Conservation (phyloP, 139 green algal genomes). For the Trebouxia sp. region DNA sequence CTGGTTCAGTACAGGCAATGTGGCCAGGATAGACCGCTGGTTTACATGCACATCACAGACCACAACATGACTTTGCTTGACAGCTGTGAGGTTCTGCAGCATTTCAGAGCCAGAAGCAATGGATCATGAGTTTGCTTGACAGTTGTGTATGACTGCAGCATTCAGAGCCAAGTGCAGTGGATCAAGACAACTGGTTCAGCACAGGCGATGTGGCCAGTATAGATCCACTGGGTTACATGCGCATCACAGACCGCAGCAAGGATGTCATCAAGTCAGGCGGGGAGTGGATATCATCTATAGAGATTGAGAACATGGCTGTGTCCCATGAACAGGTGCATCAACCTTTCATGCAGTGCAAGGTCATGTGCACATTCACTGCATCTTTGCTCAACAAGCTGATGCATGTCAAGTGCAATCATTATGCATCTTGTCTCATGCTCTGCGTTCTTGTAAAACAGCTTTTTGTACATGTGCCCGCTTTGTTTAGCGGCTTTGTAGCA, state of each 20-base stretch:
- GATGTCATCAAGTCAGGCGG: conserved; percentile 86
- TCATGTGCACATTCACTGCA: background rate
- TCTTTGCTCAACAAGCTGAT: background rate
- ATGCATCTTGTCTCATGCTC: no score
- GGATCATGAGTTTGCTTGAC: background rate
- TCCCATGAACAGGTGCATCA: conserved; percentile 32
- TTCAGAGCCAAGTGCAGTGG: background rate
- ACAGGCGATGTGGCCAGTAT: conserved; percentile 73
- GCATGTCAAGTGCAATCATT: background rate
- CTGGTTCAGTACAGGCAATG: conserved; percentile 42
- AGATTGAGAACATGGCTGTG: conserved; percentile 62
- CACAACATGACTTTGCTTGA: conserved; percentile 85
- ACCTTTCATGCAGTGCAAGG: background rate
- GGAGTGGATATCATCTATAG: conserved; percentile 71
- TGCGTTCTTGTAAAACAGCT: no score
- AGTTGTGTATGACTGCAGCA: no score
- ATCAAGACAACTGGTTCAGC: conserved; percentile 22
- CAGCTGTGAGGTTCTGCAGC: background rate
- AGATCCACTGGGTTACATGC: conserved; percentile 67
- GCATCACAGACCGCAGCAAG: conserved; percentile 65
- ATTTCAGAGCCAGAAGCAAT: no score
- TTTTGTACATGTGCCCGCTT: no score
- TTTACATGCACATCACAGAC: conserved; percentile 66
- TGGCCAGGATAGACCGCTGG: conserved; percentile 71
- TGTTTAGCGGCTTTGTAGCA: no score